Evolutionary conservation across 1,139 yeast genomes (phyloP), one percentile per base, ranked within the genome.

Genomic region (Sugiyamaella novakii): DNA sequence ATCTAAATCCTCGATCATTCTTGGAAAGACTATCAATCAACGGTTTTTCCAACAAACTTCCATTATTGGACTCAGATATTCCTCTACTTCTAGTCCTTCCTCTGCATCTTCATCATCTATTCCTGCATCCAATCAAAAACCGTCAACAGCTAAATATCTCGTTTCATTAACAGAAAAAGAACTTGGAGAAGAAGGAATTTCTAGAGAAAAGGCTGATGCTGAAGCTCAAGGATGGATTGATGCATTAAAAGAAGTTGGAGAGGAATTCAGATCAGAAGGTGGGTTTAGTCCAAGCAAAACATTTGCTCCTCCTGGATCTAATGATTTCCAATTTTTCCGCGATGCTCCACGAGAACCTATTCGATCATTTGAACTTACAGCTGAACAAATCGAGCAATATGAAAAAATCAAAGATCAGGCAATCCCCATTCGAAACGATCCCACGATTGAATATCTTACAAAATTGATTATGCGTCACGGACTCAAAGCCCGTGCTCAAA

Each of bases 401-500:
- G 79, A 75, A 49, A 67, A 63, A 10, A 71, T 84, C 51, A 72
- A 76, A 49, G 74, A 70, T 37, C 71, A 74, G 52, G 77, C 80
- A 17, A 71, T 87, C 29, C 96, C 96, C 14, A 65, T 74, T 21
- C 73, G 76, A 59, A 70, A 73, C 29, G 95, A 91, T 59, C 84
- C 87, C 12, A 79, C 84, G 27, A 76, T 92, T 47, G 82, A 83
- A 47, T 86, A 86, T 59, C 79, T 92, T 60, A 83, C 87, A 49
- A 88, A 91, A 66, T 77, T 89, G 71, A 82, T 92, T 53, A 94
- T 94, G 98, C 81, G 88, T 64, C 83, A 87, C 63, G 99, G 99
- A 44, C 83, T 84, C 67, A 92, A 91, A 67, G 80, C 88, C 47
- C 73, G 77, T 47, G 97, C 98, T 1, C 85, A 84, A 64, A 84